A percentile compares a stretch with the other conserved stretches of the same genome.
phyloP scores from a whole-genome alignment of 495 filamentous ascomycete genomes.

The Cercophora scortea region DNA sequence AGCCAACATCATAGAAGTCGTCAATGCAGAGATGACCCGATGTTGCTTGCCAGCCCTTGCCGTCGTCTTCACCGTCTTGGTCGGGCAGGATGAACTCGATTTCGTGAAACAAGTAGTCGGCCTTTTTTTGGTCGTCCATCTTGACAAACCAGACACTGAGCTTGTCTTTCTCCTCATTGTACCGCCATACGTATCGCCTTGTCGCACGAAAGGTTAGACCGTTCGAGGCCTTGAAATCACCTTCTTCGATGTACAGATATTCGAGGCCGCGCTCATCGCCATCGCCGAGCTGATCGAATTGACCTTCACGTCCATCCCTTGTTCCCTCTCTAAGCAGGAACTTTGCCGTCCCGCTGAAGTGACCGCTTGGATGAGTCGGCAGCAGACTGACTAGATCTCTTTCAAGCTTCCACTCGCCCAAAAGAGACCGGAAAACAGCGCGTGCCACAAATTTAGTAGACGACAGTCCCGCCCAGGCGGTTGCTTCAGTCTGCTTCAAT shows the following conservation, averaged over 20 bases:
- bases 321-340: constrained; percentile 55
- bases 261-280: constrained; percentile 43
- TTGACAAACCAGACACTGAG: constrained; percentile 64
- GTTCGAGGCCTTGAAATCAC: constrained; percentile 44
- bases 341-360: constrained; percentile 49
- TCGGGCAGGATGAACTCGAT: constrained; percentile 32
- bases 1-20: constrained; percentile 57
- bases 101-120: constrained; percentile 62
- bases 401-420: constrained; percentile 61
- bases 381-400: constrained; percentile 39
- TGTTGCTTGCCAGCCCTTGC: constrained; percentile 45
- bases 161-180: constrained; percentile 42
- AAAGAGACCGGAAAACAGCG: constrained; percentile 66
- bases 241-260: constrained; percentile 61
- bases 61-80: constrained; percentile 3
- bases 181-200: constrained; percentile 51
- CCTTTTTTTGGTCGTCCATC: constrained; percentile 42
- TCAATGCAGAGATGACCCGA: constrained; percentile 54
- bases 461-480: constrained; percentile 25
- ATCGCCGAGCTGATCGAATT: constrained; percentile 10
- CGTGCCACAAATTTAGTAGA: constrained; percentile 41
- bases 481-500: constrained; percentile 24
- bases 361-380: constrained; percentile 49
- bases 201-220: constrained; percentile 40
- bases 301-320: constrained; percentile 34